Evolutionary conservation across 2,329 filamentous ascomycete genomes (phyloP), one percentile per base, ranked within the genome.

Genomic region (Apiospora pterosperma): DNA sequence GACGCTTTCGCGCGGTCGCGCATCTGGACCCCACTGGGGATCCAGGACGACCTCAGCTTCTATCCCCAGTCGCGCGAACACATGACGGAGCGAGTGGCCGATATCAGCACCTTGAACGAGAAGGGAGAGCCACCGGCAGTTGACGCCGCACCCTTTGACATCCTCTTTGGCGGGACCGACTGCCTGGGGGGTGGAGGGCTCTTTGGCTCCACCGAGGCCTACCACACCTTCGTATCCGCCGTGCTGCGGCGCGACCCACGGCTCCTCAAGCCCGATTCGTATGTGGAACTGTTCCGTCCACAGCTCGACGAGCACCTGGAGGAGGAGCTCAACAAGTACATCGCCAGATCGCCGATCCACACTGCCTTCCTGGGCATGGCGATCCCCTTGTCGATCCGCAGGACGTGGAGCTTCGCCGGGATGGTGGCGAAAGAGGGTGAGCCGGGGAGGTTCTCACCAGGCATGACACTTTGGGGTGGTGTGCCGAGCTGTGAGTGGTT

Each of bases 331-430:
- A 73, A 74, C 36, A 64, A 72, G 21, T 67, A 69, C 25, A 60
- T 74, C 8, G 59, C 59, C 31, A 63, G 59, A 3, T 66, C 67
- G 0, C 66, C 67, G 1, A 23, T 58, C 0, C 68, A 71, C 23
- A 65, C 65, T 6, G 36, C 68, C 4, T 70, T 70, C 25, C 58
- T 72, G 0, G 67, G 68, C 0, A 48, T 71, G 41, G 61, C 64
- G 0, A 67, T 72, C 23, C 71, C 72, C 21, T 31, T 14, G 5
- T 66, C 69, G 0, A 44, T 70, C 2, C 59, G 69, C 21, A 72
- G 68, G 63, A 70, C 66, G 14, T 73, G 71, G 71, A 67, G 65
- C 36, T 68, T 74, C 21, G 72, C 72, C 4, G 72, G 72, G 0
- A 28, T 73, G 36, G 64, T 73, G 19, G 67, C 66, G 2, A 72